Evolutionary conservation across 106 monocot species (phyloP).

Genomic region (Dactylorhiza incarnata): DNA sequence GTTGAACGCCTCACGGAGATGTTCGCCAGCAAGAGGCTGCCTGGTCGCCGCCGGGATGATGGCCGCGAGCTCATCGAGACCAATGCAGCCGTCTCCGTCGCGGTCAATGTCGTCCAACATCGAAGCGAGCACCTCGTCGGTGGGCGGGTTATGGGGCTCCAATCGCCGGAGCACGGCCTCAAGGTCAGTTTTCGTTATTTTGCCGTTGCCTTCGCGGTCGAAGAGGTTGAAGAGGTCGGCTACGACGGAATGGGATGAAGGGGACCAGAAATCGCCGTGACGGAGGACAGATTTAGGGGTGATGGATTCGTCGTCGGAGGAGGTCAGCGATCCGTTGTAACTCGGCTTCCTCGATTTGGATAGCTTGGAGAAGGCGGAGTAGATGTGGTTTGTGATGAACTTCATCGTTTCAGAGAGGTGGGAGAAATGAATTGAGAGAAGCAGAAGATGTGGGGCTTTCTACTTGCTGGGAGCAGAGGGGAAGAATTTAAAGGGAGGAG

Average conservation of each 20-base stretch:
- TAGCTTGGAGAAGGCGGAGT: too few relatives aligned
- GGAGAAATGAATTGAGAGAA: too few relatives aligned
- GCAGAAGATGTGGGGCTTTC: too few relatives aligned
- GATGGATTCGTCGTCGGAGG: constrained; percentile 2
- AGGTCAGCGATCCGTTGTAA: too few relatives aligned
- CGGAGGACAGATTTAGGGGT: constrained; percentile 4
- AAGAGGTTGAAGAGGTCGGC: constrained; percentile 5
- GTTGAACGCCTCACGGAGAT: constrained; percentile 34
- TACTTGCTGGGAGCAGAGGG: too few relatives aligned
- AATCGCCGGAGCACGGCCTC: constrained; percentile 21
- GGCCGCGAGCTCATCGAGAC: constrained; percentile 13
- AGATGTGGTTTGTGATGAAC: too few relatives aligned
- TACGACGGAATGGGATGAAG: neutral
- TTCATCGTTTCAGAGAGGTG: too few relatives aligned
- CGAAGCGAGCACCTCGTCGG: constrained; percentile 26
- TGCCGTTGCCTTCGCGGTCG: constrained; percentile 13
- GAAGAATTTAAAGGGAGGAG: too few relatives aligned
- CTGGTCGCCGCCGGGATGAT: neutral
- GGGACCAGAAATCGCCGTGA: neutral
- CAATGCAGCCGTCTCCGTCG: constrained; percentile 31
- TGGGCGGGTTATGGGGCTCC: constrained; percentile 13
- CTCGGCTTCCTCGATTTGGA: too few relatives aligned
- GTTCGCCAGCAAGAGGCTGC: constrained; percentile 4
- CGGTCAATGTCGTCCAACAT: constrained; percentile 32
- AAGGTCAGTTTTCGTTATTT: constrained; percentile 21